A percentile compares a stretch with the other conserved stretches of the same genome.
These are phyloP conservation scores for Pyrenophora teres DNA, from an alignment of 2,329 filamentous ascomycete species.

Conservation along the genomic window DNA sequence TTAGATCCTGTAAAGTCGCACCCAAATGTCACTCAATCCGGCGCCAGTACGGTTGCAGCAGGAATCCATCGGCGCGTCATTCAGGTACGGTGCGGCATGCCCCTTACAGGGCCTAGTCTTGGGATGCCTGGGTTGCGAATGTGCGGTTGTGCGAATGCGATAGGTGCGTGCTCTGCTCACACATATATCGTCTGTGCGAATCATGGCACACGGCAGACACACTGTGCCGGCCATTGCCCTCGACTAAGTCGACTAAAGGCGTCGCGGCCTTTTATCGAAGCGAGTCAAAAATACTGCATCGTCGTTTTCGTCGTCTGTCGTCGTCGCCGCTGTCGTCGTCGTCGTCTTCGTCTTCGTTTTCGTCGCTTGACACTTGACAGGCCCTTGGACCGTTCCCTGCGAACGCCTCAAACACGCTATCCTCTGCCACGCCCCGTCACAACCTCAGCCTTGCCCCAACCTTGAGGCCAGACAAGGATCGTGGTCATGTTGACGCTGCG, in stretches of 20 bases:
- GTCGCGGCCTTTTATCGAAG: too few species aligned
- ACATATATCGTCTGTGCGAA: constrained; percentile 17
- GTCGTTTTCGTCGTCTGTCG: too few species aligned
- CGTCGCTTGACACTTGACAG: background rate
- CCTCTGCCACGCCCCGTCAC: constrained; percentile 30
- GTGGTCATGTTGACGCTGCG: constrained; percentile 32
- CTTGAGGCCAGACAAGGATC: constrained; percentile 39
- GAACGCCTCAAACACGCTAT: constrained; percentile 38
- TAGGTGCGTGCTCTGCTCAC: constrained; percentile 22
- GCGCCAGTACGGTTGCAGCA: constrained; percentile 20
- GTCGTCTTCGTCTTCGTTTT: constrained; percentile 2
- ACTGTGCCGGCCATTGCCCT: constrained; percentile 7
- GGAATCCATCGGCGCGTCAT: constrained; percentile 33
- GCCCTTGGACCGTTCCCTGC: background rate
- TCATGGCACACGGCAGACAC: constrained; percentile 20
- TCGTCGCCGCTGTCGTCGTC: too few species aligned
- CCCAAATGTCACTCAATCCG: constrained; percentile 20
- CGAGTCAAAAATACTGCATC: too few species aligned
- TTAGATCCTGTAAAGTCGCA: constrained; percentile 12
- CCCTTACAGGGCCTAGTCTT: constrained; percentile 38
- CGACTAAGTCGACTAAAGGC: background rate
- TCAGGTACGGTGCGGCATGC: constrained; percentile 39
- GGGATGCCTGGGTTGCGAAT: constrained; percentile 19
- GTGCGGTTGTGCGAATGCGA: constrained; percentile 26
- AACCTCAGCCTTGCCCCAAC: constrained; percentile 45